These are phyloP conservation scores for Pichia thaimueangensis DNA, from an alignment of 805 yeast species.

Conservation along the genomic window DNA sequence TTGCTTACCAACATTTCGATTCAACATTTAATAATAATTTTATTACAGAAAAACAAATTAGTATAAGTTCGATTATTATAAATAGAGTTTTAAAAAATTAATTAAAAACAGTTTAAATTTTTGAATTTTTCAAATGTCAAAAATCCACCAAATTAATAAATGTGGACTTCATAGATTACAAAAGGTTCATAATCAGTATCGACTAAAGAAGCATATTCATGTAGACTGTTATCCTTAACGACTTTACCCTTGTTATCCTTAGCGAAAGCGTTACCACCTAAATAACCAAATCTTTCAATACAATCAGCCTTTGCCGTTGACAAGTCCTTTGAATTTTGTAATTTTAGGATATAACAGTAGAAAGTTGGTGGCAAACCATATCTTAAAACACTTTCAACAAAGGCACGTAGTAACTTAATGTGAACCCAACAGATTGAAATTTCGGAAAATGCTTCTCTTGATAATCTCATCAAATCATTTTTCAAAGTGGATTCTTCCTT, in stretches of 20 bases:
- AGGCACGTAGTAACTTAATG: conserved; percentile 77
- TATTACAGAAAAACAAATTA: no score
- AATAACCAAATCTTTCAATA: conserved; percentile 71
- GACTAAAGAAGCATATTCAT: conserved; percentile 86
- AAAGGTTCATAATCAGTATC: conserved; percentile 97
- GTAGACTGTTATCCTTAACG: conserved; percentile 51
- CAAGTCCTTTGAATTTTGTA: conserved; percentile 32
- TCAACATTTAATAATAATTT: no score
- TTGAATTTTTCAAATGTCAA: no score
- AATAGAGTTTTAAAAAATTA: no score
- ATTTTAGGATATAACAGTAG: conserved; percentile 42
- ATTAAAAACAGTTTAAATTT: no score
- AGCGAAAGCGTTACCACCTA: conserved; percentile 84
- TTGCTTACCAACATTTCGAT: no score
- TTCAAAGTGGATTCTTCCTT: conserved; percentile 66
- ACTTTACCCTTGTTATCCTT: conserved; percentile 61
- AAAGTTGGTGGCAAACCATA: conserved; percentile 96
- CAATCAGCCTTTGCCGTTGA: conserved; percentile 64
- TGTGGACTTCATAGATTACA: conserved; percentile 63
- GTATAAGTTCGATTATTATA: no score
- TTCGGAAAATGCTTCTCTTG: conserved; percentile 86
- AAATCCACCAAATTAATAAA: conserved; percentile 19
- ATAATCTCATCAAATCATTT: conserved; percentile 73
- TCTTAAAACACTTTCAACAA: conserved; percentile 89
- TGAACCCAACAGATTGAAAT: conserved; percentile 84